A percentile compares a stretch with the other conserved stretches of the same genome.
Conservation (phyloP, 2,329 filamentous ascomycete species). For the Bretziella fagacearum region DNA sequence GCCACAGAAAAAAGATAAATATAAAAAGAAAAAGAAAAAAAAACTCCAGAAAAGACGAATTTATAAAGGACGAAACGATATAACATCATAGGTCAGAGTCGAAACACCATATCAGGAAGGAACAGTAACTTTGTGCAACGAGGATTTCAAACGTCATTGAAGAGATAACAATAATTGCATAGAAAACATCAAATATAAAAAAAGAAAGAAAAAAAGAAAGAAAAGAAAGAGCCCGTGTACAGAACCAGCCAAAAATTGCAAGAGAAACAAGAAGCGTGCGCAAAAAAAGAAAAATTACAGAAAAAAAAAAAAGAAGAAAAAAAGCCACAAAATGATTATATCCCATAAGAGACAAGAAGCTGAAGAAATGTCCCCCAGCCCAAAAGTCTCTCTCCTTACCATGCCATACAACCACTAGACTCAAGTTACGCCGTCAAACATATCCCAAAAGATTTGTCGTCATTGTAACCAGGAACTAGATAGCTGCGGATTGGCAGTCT, state of each 20-base stretch:
- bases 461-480: background rate
- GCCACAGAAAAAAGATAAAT: too few species aligned
- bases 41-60: too few species aligned
- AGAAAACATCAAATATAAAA: slow-evolving; percentile 3
- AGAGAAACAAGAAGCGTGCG: background rate
- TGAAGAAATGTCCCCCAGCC: background rate
- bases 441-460: background rate
- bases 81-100: too few species aligned
- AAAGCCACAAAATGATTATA: background rate
- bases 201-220: background rate
- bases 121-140: slow-evolving; percentile 18
- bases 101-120: slow-evolving; percentile 45
- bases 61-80: too few species aligned
- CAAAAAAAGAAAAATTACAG: background rate
- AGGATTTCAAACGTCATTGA: background rate
- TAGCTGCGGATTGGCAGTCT: background rate
- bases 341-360: background rate
- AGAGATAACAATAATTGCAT: slow-evolving; percentile 7
- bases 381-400: slow-evolving; percentile 2
- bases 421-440: too few species aligned
- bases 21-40: too few species aligned
- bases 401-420: background rate
- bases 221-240: slow-evolving; percentile 2
- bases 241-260: background rate
- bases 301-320: background rate